Evolutionary conservation across 352 stramenopile species (phyloP), one percentile per base, ranked within the genome.

Genomic region (Aphanomyces invadans): DNA sequence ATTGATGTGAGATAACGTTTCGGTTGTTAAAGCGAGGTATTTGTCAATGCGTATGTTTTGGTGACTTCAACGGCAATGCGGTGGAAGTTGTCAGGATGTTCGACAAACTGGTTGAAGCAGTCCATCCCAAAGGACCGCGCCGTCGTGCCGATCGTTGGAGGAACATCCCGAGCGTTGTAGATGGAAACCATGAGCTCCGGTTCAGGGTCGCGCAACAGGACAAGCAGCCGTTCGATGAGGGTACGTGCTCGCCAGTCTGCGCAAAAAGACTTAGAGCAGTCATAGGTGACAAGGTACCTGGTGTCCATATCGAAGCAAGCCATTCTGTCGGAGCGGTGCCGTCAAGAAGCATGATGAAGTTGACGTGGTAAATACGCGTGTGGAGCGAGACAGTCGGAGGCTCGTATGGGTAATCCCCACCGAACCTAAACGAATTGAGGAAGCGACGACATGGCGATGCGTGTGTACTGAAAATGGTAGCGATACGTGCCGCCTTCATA

Each of bases 281-380:
- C n/a, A n/a, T n/a, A n/a, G n/a, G n/a, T n/a, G n/a, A n/a, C n/a
- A n/a, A n/a, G 11, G 21, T 60, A 60, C 51, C 54, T 62, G 78
- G 70, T n/a, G 75, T 51, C 78, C 78, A 89, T 0, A 68, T 65
- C 38, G 75, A 71, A 11, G 77, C 69, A 28, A 89, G 73, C 0
- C 78, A 77, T 36, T 74, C 74, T 0, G 85, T 29, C 7, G 69
- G 65, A 74, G 83, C 85, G 9, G 73, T 74, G 0, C 80, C 76
- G 36, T 89, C 85, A 26, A 84, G 54, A 1, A 89, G 68, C 76
- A 79, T 75, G 10, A 86, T 74, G 51, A 89, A 89, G 63, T 89
- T 89, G n/a, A 79, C 74, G 49, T 89, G 80, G 60, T 87, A 89
- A 64, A 89, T 86, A 21, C 68, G 76, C 11, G 80, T 86, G 17